phyloP scores from a whole-genome alignment of 1,139 yeast species.

The Geotrichum aggregatum region DNA sequence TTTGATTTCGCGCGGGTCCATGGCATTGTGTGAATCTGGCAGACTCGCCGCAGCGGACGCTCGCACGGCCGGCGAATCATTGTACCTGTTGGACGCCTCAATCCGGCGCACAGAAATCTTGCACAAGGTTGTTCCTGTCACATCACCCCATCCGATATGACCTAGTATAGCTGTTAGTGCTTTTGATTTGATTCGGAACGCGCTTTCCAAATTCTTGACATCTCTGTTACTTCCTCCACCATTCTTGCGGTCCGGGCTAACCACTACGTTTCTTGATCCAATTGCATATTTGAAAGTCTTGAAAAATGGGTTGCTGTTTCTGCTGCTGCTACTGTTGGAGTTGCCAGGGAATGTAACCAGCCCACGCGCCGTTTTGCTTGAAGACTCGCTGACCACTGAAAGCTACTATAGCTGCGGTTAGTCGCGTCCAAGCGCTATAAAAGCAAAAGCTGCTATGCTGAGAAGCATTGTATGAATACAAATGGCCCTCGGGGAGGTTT shows the following conservation, averaged over 20 bases:
- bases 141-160: conserved; percentile 2
- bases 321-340: background rate
- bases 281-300: conserved; percentile 7
- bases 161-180: conserved; percentile 12
- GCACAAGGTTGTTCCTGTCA: conserved; percentile 6
- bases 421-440: too few relatives aligned
- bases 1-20: conserved; percentile 4
- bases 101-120: conserved; percentile 9
- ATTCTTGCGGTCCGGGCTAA: conserved; percentile 3
- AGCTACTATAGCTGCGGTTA: conserved; percentile 6
- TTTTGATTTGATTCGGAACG: conserved; percentile 13
- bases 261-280: conserved; percentile 4
- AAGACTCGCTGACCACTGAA: conserved; percentile 10
- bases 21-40: too few relatives aligned
- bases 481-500: background rate
- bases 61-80: conserved; percentile 11
- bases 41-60: background rate
- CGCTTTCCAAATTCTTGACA: conserved; percentile 8
- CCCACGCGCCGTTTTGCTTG: conserved; percentile 11
- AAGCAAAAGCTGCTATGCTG: background rate
- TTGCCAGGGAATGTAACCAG: conserved; percentile 7
- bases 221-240: background rate
- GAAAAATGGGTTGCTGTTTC: background rate
- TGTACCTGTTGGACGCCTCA: conserved; percentile 10
- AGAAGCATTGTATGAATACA: too few relatives aligned